Evolutionary conservation across 805 yeast species (phyloP).

Genomic region (Kodamaea laetipori): DNA sequence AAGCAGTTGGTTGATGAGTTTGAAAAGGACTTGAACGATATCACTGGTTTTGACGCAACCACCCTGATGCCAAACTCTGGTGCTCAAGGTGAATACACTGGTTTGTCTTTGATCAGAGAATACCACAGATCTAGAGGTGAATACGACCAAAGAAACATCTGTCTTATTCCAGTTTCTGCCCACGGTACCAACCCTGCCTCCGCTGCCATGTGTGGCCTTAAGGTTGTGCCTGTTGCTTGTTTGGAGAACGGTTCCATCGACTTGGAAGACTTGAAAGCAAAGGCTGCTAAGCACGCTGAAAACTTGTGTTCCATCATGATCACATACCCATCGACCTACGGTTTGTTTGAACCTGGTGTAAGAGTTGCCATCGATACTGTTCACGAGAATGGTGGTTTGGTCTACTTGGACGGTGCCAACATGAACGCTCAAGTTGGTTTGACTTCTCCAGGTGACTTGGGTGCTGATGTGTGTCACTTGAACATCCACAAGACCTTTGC

Average conservation of each 20-base stretch:
- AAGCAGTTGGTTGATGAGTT: constrained; percentile 71
- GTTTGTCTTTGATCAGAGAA: constrained; percentile 79
- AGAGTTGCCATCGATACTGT: constrained; percentile 81
- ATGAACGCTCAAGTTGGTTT: constrained; percentile 99
- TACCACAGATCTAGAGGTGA: constrained; percentile 75
- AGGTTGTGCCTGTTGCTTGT: constrained; percentile 92
- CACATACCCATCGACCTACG: constrained; percentile 97
- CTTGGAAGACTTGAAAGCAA: constrained; percentile 67
- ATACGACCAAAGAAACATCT: constrained; percentile 67
- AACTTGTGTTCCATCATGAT: constrained; percentile 91
- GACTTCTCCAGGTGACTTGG: constrained; percentile 95
- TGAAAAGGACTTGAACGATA: constrained; percentile 81
- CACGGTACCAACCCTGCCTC: constrained; percentile 99
- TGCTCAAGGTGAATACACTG: constrained; percentile 98
- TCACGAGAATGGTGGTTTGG: constrained; percentile 89
- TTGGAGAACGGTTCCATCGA: constrained; percentile 83
- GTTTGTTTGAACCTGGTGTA: constrained; percentile 92
- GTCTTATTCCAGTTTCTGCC: constrained; percentile 95
- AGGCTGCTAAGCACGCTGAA: constrained; percentile 68
- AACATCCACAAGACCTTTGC: constrained; percentile 97
- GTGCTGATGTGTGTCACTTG: constrained; percentile 97
- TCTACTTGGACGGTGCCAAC: constrained; percentile 97
- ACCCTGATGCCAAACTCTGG: constrained; percentile 97
- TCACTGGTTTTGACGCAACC: constrained; percentile 90
- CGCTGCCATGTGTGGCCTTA: constrained; percentile 95